These are phyloP conservation scores for Ascodesmis nigricans DNA, from an alignment of 495 filamentous ascomycete species.

Conservation along the genomic window DNA sequence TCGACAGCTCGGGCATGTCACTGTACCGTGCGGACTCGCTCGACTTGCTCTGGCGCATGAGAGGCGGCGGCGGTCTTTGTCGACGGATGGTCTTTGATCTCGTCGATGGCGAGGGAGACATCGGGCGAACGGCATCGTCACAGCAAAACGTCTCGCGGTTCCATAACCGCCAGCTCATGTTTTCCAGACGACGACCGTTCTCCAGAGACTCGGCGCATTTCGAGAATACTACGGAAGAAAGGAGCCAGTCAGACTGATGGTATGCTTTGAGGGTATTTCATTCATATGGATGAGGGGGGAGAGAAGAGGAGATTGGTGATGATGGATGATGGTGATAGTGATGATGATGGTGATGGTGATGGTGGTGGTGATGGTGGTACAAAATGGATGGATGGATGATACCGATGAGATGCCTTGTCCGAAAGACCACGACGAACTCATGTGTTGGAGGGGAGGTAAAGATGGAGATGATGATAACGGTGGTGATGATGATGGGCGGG, in stretches of 20 bases:
- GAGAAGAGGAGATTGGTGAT: too few species aligned
- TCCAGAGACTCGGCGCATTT: conserved; percentile 88
- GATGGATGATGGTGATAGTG: too few species aligned
- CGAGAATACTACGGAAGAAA: conserved; percentile 51
- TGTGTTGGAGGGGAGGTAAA: conserved; percentile 5
- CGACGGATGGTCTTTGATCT: conserved; percentile 16
- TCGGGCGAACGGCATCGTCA: conserved; percentile 28
- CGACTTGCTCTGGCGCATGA: conserved; percentile 24
- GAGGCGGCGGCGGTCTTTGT: conserved; percentile 26
- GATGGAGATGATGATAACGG: too few species aligned
- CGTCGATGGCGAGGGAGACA: conserved; percentile 22
- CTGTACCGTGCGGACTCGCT: conserved; percentile 16
- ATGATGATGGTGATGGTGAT: too few species aligned
- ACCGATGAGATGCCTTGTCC: too few species aligned
- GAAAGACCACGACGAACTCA: too few species aligned
- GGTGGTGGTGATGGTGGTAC: too few species aligned
- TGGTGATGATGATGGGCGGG: conserved; percentile 13
- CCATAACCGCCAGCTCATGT: conserved; percentile 91
- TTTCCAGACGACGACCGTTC: conserved; percentile 78
- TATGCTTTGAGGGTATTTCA: conserved; percentile 15
- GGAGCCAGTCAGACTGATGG: conserved; percentile 8
- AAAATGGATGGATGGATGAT: too few species aligned
- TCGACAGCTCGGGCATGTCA: conserved; percentile 71
- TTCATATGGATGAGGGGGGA: too few species aligned
- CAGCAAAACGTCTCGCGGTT: conserved; percentile 92